Evolutionary conservation across 345 rosid species (phyloP).

Genomic region (Citrus reticulata): DNA sequence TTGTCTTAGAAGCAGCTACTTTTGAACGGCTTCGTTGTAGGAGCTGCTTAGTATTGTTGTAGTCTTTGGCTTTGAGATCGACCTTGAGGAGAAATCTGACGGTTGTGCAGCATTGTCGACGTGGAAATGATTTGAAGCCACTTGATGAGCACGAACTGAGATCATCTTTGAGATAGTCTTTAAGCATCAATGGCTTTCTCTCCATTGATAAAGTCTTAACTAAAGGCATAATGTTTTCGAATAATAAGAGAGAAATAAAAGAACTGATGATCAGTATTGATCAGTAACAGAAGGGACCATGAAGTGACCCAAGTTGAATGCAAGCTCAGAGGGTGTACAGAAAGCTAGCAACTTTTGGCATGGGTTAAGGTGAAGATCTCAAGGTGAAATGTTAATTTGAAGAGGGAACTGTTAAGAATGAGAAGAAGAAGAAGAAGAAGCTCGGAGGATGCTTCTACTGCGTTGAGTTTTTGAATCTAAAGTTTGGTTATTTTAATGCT

Average conservation of each 20-base stretch:
- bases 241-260: background rate
- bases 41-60: conserved; percentile 7
- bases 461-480: conserved; percentile 26
- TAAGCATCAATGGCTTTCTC: conserved; percentile 52
- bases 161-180: conserved; percentile 76
- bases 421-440: conserved; percentile 28
- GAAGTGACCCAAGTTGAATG: background rate
- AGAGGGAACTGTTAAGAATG: background rate
- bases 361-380: conserved; percentile 17
- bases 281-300: background rate
- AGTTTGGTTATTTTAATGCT: conserved; percentile 23
- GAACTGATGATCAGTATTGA: background rate
- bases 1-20: conserved; percentile 32
- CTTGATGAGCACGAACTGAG: conserved; percentile 84
- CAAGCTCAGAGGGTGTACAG: background rate
- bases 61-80: conserved; percentile 40
- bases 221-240: conserved; percentile 19
- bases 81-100: conserved; percentile 62
- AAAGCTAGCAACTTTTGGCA: background rate
- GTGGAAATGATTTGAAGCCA: conserved; percentile 87
- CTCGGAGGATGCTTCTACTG: conserved; percentile 19
- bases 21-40: conserved; percentile 27
- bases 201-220: conserved; percentile 12
- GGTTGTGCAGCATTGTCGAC: conserved; percentile 60
- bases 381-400: background rate